These are phyloP conservation scores for Russula sp. DNA, from an alignment of 768 basidiomycete species.

Conservation along the genomic window DNA sequence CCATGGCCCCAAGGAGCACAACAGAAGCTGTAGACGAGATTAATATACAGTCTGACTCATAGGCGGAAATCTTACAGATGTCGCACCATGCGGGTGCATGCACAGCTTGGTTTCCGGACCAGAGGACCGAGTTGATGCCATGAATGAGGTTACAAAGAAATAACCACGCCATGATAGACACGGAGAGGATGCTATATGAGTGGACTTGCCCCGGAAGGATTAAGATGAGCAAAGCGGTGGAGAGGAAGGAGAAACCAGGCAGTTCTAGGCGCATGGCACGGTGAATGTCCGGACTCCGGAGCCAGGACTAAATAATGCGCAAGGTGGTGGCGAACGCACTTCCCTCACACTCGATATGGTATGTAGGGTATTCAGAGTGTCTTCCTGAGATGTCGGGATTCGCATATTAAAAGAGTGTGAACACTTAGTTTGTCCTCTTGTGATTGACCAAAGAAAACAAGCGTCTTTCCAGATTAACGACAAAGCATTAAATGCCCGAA, in stretches of 20 bases:
- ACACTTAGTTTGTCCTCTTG: neutral
- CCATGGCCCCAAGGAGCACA: constrained; percentile 23
- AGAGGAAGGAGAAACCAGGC: constrained; percentile 21
- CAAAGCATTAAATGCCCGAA: constrained; percentile 2
- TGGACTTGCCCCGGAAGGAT: constrained; percentile 22
- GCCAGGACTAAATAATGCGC: constrained; percentile 13
- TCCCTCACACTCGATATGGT: neutral
- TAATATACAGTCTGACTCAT: neutral
- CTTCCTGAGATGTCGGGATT: neutral
- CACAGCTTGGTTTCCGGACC: constrained; percentile 30
- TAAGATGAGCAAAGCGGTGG: constrained; percentile 7
- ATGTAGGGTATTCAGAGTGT: constrained; percentile 1
- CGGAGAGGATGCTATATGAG: constrained; percentile 17
- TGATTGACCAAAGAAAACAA: constrained; percentile 3
- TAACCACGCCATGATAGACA: constrained; percentile 26
- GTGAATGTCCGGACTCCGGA: neutral
- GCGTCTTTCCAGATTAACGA: constrained; percentile 18
- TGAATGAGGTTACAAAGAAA: constrained; percentile 27
- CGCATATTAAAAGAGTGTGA: neutral
- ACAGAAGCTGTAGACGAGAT: constrained; percentile 14
- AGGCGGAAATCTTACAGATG: constrained; percentile 30
- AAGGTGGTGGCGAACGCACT: neutral
- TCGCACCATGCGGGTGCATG: constrained; percentile 36
- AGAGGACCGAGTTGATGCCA: constrained; percentile 32
- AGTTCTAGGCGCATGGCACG: constrained; percentile 20